Evolutionary conservation across 2,329 filamentous ascomycete genomes (phyloP), one percentile per base, ranked within the genome.

Genomic region (Ustulina deusta): DNA sequence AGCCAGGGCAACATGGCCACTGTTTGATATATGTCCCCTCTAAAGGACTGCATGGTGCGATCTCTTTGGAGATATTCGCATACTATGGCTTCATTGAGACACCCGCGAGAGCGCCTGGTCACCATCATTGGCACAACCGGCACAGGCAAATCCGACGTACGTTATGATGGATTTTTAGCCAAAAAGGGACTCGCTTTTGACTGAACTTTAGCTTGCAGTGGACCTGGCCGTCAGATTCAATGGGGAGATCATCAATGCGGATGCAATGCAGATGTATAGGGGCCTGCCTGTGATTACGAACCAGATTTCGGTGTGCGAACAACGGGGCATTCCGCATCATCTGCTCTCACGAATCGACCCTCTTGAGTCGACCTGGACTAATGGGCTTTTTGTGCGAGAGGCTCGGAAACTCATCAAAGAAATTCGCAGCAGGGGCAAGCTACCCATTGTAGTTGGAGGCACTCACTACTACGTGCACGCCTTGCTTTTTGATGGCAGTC

Each of bases 221-320:
- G 93, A 97, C 70, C 82, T 99, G 59, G 96, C 97, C 0, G 85
- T 85, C 48, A 88, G 86, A 25, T 94, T 94, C 80, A 90, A 96
- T 79, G 96, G 97, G 76, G 96, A 99, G 80, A 88, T 99, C 60
- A 94, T 99, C 81, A 99, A 99, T 78, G 93, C 93, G 54, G 96
- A 99, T 84, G 96, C 96, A 44, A 97, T 99, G 94, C 96, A 99
- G 79, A 90, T 99, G 81, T 99, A 99, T 79, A 87, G 88, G 61
- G 96, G 96, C 2, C 83, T 99, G 49, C 94, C 96, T 5, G 91
- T 98, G 71, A 95, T 98, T 73, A 99, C 96, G 29, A 99, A 99
- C 79, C 97, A 98, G 78, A 92, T 98, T 66, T 88, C 92, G 0
- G 60, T 77, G 0, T 85, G 89, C 22, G 95, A 98, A 78, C 90